Evolutionary conservation across 1,139 yeast genomes (phyloP), one percentile per base, ranked within the genome.

Genomic region (Taiozyma onychis): DNA sequence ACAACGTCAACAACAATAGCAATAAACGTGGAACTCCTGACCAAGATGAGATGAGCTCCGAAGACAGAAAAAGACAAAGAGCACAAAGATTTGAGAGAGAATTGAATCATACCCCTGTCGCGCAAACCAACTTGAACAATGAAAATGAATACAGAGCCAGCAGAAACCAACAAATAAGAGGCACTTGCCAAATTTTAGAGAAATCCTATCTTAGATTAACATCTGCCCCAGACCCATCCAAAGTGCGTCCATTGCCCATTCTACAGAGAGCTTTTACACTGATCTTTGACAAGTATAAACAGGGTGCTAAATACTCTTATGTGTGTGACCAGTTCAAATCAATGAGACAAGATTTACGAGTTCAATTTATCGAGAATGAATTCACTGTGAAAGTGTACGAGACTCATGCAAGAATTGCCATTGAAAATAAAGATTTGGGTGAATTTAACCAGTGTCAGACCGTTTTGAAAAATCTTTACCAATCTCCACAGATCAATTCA

Each of bases 361-460:
- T 93, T 9, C 99, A 93, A 67, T 88, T 88, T 64, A 84, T 93
- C 45, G 85, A 84, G 61, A 82, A 83, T 62, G 85, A 80, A 45
- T 88, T 93, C 62, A 80, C 97, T 0, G 80, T 89, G 11, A 64
- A 70, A 49, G 96, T 90, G 0, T 93, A 93, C 66, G 96, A 89
- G 66, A 77, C 82, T 3, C 96, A 93, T 66, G 96, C 95, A 7
- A 78, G 90, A 46, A 73, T 91, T n/a, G 95, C 98, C 0, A 75
- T 93, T 41, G 86, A 83, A 57, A 83, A 85, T 63, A 76, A 80
- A 46, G 99, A 93, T 66, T 69, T 91, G 57, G 98, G 98, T 7
- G 99, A 93, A 64, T 91, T 87, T 67, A 93, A 93, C 67, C 98
- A 93, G 65, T 93, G 99, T 65, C 96, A 88, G 65, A 83, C 95